phyloP scores from a whole-genome alignment of 345 rosid species.

The Citrus glauca region DNA sequence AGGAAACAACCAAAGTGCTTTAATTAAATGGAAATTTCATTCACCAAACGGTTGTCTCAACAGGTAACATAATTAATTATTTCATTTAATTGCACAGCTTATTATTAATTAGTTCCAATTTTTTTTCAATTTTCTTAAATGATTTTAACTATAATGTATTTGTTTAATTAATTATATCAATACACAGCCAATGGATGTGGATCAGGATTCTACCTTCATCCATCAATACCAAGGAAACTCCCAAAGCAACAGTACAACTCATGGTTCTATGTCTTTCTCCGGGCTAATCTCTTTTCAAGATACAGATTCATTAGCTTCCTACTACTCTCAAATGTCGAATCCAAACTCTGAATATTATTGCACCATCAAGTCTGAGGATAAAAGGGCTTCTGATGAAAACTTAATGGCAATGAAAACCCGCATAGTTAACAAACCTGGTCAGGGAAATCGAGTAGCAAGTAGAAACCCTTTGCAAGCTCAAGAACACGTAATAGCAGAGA shows the following conservation, averaged over 20 bases:
- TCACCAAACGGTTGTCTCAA: background rate
- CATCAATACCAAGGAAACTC: background rate
- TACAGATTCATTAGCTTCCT: background rate
- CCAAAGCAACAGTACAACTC: background rate
- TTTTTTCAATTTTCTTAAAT: too few relatives aligned
- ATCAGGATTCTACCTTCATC: background rate
- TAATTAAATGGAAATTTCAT: background rate
- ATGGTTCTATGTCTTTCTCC: background rate
- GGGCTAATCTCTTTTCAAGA: background rate
- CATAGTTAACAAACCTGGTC: background rate
- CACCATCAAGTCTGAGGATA: too few relatives aligned
- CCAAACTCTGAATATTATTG: too few relatives aligned
- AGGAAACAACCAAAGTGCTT: background rate
- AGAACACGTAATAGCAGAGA: background rate
- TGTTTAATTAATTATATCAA: background rate
- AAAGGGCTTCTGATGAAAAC: too few relatives aligned
- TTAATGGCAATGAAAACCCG: too few relatives aligned
- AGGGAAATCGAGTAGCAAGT: background rate
- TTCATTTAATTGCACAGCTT: background rate
- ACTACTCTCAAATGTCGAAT: too few relatives aligned
- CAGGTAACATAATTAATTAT: background rate
- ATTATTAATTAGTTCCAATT: background rate
- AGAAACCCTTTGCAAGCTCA: background rate
- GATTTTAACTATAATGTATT: too few relatives aligned
- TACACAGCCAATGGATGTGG: background rate